Evolutionary conservation across 1,139 yeast species (phyloP), one percentile per base, ranked within the genome.

Genomic region (Lizanozyma gosingica): DNA sequence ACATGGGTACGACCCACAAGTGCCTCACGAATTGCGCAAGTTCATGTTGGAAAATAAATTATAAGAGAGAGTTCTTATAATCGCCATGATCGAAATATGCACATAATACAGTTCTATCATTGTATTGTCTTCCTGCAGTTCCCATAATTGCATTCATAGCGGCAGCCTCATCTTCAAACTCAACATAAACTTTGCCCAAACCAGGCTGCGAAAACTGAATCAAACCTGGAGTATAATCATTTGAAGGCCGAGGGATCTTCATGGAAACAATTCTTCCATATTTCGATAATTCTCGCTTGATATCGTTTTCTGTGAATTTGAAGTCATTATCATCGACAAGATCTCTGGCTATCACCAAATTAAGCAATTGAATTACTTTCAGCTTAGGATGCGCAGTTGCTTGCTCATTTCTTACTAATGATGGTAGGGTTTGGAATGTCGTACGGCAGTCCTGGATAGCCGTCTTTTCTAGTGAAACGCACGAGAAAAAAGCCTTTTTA

Each of bases 141-240:
- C 71, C 74, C 53, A 71, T 57, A 39, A 81, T 67, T 1, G 94
- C 94, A 17, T 62, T 59, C 18, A 65, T 58, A 3, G 95, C 84
- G 4, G 63, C 60, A 2, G 71, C 71, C 3, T 66, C 62, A 15
- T 67, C 65, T 2, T 66, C 71, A 57, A 82, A 87, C 56, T 82
- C 80, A 34, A 85, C 76, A 55, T 70, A 87, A 0, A 85, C 70
- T 49, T 77, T 81, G 0, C 96, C 96, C 35, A 82, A 73, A 3
- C 86, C 87, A 1, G 79, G 74, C 34, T 67, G 66, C 15, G 63
- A 53, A 50, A 71, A 59, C 55, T 77, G 69, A 47, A 62, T 59
- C 32, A 67, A 51, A 0, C 71, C 73, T 2, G 73, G 71, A 0
- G 66, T 58, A 39, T 55, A 73, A 35, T 73, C 78, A 22, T 69